Evolutionary conservation across 1,284 basidiomycete species (phyloP), one percentile per base, ranked within the genome.

Genomic region (Pascua guehoae): DNA sequence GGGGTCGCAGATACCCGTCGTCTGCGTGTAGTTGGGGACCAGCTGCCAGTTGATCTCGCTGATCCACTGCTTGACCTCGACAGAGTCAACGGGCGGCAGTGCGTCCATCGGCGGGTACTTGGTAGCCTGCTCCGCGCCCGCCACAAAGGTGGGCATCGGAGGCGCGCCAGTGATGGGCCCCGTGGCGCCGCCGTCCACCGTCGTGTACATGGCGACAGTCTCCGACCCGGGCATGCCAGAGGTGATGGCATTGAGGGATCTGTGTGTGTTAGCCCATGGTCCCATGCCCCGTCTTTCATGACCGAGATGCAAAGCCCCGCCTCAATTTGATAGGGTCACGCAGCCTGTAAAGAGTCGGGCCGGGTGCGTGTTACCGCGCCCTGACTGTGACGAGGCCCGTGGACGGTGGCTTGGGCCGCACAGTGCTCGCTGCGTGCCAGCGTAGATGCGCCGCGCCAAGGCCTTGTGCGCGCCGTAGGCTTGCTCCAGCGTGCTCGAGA

Each of bases 1-100:
- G 44, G 83, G 79, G 2, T 82, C 70, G 65, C 88, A 91, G 49
- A 63, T 66, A 40, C 73, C 72, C 37, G 69, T 70, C 8, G 73
- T 72, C 18, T 60, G 51, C 47, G 54, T 61, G 58, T 68, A 74
- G 38, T 58, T 66, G 52, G 76, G 75, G 0, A 75, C 66, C 39
- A 66, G 63, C 47, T 54, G 46, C 49, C 71, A 60, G 57, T 73
- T 63, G 47, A 74, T 72, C 61, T 86, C 82, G 52, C 81, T 61
- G 42, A 88, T 83, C 89, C 89, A 91, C 68, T 82, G 79, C 70
- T 87, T 80, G 8, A 91, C 88, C 69, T 86, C 76, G 10, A 82
- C 73, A 8, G 86, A 86, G 77, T 88, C 82, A 8, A 80, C 83
- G 0, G 86, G 85, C 16, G 89, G 88, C 2, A 80, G 70, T 39